These are phyloP conservation scores for Arachis monticola DNA, from an alignment of 331 rosid species.

Conservation along the genomic window DNA sequence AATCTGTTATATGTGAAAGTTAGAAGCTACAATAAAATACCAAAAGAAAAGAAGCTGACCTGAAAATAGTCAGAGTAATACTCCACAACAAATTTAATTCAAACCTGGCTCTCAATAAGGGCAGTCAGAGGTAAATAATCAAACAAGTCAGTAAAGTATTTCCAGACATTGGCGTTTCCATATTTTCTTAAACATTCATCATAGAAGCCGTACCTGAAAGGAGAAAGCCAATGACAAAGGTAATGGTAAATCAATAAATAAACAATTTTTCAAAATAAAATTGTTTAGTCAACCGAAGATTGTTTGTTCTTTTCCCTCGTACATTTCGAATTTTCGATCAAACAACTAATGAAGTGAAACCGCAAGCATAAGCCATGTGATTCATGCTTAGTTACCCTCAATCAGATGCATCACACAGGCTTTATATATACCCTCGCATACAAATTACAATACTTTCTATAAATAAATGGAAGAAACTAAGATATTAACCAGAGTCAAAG, in stretches of 20 bases:
- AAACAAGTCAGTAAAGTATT: conserved; percentile 86
- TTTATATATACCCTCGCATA: neutral
- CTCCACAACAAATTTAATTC: conserved; percentile 37
- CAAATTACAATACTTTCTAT: conserved; percentile 7
- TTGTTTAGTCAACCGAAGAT: neutral
- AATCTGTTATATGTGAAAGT: conserved; percentile 53
- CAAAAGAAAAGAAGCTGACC: conserved; percentile 36
- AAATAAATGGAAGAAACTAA: neutral
- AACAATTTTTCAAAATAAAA: neutral
- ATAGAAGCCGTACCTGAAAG: conserved; percentile 94
- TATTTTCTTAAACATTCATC: conserved; percentile 99
- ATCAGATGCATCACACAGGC: conserved; percentile 6
- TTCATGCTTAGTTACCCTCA: neutral
- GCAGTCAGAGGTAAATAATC: conserved; percentile 98
- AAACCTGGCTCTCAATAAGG: conserved; percentile 98
- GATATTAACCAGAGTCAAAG: neutral
- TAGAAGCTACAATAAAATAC: conserved; percentile 40
- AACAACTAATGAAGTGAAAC: conserved; percentile 17
- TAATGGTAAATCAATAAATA: conserved; percentile 18
- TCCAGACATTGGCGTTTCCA: conserved; percentile 99
- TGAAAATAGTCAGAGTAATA: conserved; percentile 28
- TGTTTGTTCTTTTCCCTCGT: neutral
- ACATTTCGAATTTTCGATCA: neutral
- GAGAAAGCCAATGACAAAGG: conserved; percentile 20
- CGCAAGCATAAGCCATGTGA: neutral